Conservation (phyloP, 352 stramenopile genomes). For the Chrysophaeum taylorii region DNA sequence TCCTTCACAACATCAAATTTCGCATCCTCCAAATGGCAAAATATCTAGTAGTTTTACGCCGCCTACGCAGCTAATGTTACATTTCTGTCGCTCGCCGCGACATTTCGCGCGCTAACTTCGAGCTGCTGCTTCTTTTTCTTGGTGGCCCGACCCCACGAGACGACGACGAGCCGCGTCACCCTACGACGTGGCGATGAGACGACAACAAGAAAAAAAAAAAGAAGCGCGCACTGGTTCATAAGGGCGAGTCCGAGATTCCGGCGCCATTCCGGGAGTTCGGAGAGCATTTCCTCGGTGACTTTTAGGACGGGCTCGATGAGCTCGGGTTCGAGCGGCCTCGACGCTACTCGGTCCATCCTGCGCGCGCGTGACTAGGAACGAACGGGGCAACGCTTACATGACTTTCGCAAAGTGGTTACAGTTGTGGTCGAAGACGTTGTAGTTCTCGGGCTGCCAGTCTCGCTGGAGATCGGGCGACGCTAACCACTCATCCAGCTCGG, state of each 20-base stretch:
- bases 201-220: not conserved
- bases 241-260: not conserved
- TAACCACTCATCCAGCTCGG: not conserved
- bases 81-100: too few species aligned
- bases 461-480: not conserved
- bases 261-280: slow-evolving; percentile 9
- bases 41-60: too few species aligned
- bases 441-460: not conserved
- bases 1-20: too few species aligned
- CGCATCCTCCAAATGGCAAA: too few species aligned
- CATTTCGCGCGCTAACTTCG: too few species aligned
- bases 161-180: slow-evolving; percentile 13
- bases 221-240: not conserved
- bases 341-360: not conserved
- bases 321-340: not conserved
- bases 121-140: slow-evolving; percentile 7
- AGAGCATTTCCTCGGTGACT: slow-evolving; percentile 13
- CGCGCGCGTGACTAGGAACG: too few species aligned
- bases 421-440: slow-evolving; percentile 14
- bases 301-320: slow-evolving; percentile 1
- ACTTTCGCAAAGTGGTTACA: slow-evolving; percentile 10
- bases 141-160: slow-evolving; percentile 12
- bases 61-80: too few species aligned
- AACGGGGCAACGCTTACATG: too few species aligned
- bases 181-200: not conserved